A percentile compares a stretch with the other conserved stretches of the same genome.
Evolutionary conservation across 202 grass and related monocot species (phyloP).

Genomic region (Schoenoplectus tabernaemontani): DNA sequence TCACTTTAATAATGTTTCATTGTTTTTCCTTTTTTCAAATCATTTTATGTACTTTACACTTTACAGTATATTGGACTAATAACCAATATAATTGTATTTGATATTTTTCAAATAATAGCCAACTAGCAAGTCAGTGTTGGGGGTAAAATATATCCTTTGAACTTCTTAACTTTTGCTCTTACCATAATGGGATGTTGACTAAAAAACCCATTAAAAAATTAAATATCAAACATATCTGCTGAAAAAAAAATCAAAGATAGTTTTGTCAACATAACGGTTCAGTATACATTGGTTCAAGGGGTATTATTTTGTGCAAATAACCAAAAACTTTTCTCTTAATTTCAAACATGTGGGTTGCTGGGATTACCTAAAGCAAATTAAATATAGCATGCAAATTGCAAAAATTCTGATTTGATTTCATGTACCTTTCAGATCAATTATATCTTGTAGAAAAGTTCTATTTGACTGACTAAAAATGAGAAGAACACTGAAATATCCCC

Average conservation of each 20-base stretch:
- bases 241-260: background rate
- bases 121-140: background rate
- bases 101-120: background rate
- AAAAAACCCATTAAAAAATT: background rate
- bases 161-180: background rate
- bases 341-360: background rate
- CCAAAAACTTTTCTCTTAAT: background rate
- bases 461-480: conserved; percentile 6
- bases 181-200: background rate
- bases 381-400: background rate
- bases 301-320: background rate
- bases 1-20: conserved; percentile 12
- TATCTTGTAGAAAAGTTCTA: background rate
- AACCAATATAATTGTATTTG: background rate
- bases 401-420: background rate
- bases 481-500: conserved; percentile 14
- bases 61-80: background rate
- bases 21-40: background rate
- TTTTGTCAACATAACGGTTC: background rate
- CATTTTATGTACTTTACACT: background rate
- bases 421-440: background rate
- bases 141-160: background rate
- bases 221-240: background rate
- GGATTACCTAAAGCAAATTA: background rate
- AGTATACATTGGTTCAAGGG: background rate